Base-by-base conservation (phyloP, 495 filamentous ascomycete genomes). In the Talaromyces ruber region DNA sequence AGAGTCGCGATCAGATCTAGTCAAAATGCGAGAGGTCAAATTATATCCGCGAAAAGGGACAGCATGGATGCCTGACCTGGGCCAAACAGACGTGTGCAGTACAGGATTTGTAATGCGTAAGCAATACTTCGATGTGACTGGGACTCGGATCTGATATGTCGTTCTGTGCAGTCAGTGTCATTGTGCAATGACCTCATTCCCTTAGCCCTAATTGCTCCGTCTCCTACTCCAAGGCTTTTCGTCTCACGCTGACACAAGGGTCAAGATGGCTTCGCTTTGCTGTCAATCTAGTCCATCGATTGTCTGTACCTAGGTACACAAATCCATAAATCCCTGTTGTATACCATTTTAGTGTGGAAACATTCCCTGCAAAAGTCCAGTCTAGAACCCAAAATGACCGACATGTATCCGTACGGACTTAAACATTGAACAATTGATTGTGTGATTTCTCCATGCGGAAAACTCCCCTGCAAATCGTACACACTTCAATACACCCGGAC, bases 131-230 rank as follows among this genome's bases (percentile, higher is more conserved):
- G 51, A 26, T 54, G 11, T 28, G 22, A 25, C 6, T n/a, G n/a
- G 28, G 9, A 5, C 26, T 53, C 24, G 21, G 25, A 53, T 53
- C 24, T 25, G 54, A 30, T 34, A 34, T 21, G 54, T 34, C 24
- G 54, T 18, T 29, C 26, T 22, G 54, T 30, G 29, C 34, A 14
- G 14, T 21, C 29, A 28, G 53, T 11, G 50, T 52, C 53, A 11
- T n/a, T 32, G 28, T 32, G 53, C 53, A 30, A 57, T 57, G 54
- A 57, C 54, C 54, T 57, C 54, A 57, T 57, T 4, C 18, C 26
- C 54, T n/a, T 57, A 54, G 22, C 29, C 54, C 54, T 57, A 34
- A 57, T 16, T 25, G 3, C 22, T 53, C 50, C 25, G 3, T 32
- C 9, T 32, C 43, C 43, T 14, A 47, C 43, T n/a, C n/a, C n/a